Evolutionary conservation across 129 eudicot species (phyloP).

Genomic region (Helianthus annuus): DNA sequence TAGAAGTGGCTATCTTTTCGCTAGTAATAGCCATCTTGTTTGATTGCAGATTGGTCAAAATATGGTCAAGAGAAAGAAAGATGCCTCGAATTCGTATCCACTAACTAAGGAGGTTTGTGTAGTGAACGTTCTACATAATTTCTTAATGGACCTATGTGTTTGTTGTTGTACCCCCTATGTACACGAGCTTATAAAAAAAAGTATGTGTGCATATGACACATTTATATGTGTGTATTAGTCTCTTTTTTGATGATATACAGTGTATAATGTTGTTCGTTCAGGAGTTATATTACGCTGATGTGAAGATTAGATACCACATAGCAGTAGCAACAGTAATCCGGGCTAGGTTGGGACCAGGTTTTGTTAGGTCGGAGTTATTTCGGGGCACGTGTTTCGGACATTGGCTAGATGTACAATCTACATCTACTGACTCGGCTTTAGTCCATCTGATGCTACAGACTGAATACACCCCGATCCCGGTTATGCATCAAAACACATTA

Average conservation of each 20-base stretch:
- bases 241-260: background rate
- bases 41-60: background rate
- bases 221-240: background rate
- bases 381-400: background rate
- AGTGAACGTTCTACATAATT: too few species aligned
- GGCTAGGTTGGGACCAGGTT: background rate
- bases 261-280: background rate
- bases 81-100: too few species aligned
- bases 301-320: slow-evolving; percentile 1
- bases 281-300: background rate
- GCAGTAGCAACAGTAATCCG: background rate
- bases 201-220: too few species aligned
- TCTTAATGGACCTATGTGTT: too few species aligned
- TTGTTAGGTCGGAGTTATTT: slow-evolving; percentile 1
- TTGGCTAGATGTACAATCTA: slow-evolving; percentile 9
- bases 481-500: background rate
- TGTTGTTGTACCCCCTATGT: too few species aligned
- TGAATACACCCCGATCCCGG: background rate
- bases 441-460: background rate
- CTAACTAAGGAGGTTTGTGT: too few species aligned
- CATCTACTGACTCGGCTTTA: background rate
- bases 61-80: background rate
- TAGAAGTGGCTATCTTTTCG: too few species aligned
- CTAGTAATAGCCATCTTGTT: background rate
- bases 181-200: too few species aligned